Conservation (phyloP, 2,329 filamentous ascomycete genomes). For the Sodiomyces alkalinus region DNA sequence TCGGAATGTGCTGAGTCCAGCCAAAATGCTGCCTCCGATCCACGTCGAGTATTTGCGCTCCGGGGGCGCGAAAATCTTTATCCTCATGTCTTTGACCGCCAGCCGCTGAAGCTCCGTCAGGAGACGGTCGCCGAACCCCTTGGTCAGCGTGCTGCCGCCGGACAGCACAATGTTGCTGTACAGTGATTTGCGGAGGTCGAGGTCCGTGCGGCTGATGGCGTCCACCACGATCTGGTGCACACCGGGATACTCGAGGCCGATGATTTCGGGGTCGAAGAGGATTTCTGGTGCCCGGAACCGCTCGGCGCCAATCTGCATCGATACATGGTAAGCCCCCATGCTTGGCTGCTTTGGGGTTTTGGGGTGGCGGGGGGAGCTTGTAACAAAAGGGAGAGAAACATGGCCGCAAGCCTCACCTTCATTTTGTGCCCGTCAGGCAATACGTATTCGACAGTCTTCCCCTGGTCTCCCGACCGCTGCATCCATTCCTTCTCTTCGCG, state of each 20-base stretch:
- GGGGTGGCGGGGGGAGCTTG: not conserved
- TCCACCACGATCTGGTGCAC: slow-evolving; percentile 98
- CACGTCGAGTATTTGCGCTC: slow-evolving; percentile 98
- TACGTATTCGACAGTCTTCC: slow-evolving; percentile 72
- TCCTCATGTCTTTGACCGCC: slow-evolving; percentile 97
- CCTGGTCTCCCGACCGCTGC: slow-evolving; percentile 40
- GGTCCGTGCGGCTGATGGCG: slow-evolving; percentile 84
- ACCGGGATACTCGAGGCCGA: slow-evolving; percentile 90
- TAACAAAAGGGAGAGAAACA: not conserved
- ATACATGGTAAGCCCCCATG: not conserved
- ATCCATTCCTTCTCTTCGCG: slow-evolving; percentile 98
- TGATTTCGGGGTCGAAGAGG: slow-evolving; percentile 92
- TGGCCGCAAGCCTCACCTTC: slow-evolving; percentile 42
- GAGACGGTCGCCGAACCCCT: slow-evolving; percentile 87
- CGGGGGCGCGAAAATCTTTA: slow-evolving; percentile 96
- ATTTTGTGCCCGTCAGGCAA: slow-evolving; percentile 88
- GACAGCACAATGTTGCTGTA: slow-evolving; percentile 97
- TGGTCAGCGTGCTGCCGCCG: slow-evolving; percentile 88
- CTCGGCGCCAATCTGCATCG: slow-evolving; percentile 64
- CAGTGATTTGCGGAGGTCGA: slow-evolving; percentile 85
- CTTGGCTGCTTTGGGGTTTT: not conserved
- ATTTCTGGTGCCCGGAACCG: slow-evolving; percentile 94
- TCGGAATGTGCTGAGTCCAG: slow-evolving; percentile 91
- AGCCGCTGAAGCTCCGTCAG: slow-evolving; percentile 83
- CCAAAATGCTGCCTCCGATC: slow-evolving; percentile 96